Conservation (phyloP, 768 basidiomycete species). For the Mycena filopes region DNA sequence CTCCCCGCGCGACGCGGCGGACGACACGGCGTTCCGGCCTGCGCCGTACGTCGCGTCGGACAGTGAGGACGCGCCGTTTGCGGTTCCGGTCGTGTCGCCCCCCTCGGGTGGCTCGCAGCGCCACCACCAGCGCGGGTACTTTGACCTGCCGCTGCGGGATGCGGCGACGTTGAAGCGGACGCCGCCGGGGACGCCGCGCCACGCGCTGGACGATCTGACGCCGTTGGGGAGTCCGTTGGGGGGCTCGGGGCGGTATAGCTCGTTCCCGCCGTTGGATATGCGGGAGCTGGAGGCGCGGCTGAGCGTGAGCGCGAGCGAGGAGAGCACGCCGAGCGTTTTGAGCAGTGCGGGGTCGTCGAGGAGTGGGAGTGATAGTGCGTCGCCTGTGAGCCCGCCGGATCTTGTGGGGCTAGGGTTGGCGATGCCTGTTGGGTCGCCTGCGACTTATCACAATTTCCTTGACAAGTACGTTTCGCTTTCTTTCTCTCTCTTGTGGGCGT, state of each 20-base stretch:
- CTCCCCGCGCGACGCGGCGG: constrained; percentile 61
- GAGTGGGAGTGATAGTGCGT: constrained; percentile 23
- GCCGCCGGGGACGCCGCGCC: constrained; percentile 58
- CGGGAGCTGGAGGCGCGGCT: constrained; percentile 22
- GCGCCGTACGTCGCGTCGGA: constrained; percentile 36
- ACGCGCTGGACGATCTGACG: constrained; percentile 35
- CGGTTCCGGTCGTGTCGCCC: not conserved
- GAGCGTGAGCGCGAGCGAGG: constrained; percentile 24
- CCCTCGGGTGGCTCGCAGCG: constrained; percentile 40
- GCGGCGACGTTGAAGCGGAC: constrained; percentile 52
- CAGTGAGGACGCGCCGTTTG: constrained; percentile 43
- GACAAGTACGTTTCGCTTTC: constrained; percentile 60
- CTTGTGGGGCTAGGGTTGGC: constrained; percentile 27
- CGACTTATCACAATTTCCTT: constrained; percentile 68
- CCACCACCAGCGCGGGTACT: constrained; percentile 70
- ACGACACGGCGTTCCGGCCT: constrained; percentile 42
- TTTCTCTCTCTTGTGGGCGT: constrained; percentile 20
- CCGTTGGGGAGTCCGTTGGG: constrained; percentile 37
- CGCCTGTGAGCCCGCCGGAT: constrained; percentile 34
- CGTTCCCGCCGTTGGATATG: constrained; percentile 46
- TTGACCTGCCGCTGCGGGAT: constrained; percentile 52
- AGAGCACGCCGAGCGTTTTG: constrained; percentile 28
- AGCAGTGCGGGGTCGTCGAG: constrained; percentile 26
- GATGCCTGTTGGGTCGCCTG: constrained; percentile 39
- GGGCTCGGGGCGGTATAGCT: constrained; percentile 48